Base-by-base conservation (phyloP, 805 yeast species). In the Tetrapisispora namnaoensis region DNA sequence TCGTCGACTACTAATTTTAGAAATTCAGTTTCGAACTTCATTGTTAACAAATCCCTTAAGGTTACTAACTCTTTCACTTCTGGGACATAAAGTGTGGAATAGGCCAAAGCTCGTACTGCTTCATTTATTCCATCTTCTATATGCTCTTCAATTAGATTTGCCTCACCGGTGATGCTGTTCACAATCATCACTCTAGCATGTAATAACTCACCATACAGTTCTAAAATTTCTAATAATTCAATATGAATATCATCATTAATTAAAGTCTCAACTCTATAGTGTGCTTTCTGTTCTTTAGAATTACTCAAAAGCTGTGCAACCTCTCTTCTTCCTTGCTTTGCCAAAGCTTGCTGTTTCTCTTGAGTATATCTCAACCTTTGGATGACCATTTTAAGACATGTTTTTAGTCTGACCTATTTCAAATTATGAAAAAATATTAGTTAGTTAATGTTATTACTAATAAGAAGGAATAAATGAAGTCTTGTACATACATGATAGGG, bases 231-330 rank as follows among this genome's bases (percentile, higher is more conserved):
- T 47, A 88, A 68, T 22, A 88, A 69, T 66, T 88, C 96, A 21
- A 85, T 77, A 58, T 82, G 78, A 32, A 86, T 78, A 60, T 88
- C 96, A 55, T 86, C 91, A 35, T 90, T 74, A 32, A 89, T 85
- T 49, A 88, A 78, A 56, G 85, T 84, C 62, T 88, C 96, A 3
- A 86, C 91, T 45, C 95, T 68, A 49, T 87, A 87, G 49, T 76
- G 76, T 11, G 96, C 96, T 56, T 89, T 85, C 45, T 83, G 81
- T 53, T 86, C 90, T 59, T 86, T 87, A 7, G 87, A 88, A 40
- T 71, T 73, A 9, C 75, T 70, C 46, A 88, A 69, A 11, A 87
- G 68, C 44, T 84, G 89, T 2, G 95, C 95, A 63, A 73, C 76
- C 47, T 73, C 75, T 51, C 90, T 70, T 45, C 95, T 70, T 55